Evolutionary conservation across 495 filamentous ascomycete genomes (phyloP).

Genomic region (Recurvomyces mirabilis): DNA sequence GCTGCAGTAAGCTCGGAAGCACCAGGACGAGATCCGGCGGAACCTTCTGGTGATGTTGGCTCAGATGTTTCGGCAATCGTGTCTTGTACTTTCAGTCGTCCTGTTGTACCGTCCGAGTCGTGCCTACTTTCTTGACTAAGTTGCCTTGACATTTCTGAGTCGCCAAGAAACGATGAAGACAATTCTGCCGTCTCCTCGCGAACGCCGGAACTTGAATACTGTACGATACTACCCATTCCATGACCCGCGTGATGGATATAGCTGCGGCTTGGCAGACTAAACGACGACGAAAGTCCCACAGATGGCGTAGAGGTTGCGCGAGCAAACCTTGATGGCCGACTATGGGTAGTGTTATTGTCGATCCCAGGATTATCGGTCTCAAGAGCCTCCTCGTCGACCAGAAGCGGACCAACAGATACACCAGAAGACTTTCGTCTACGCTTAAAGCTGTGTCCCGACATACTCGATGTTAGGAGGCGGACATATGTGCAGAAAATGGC

Average conservation of each 20-base stretch:
- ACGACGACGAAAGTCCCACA: slow-evolving; percentile 30
- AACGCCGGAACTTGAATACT: slow-evolving; percentile 63
- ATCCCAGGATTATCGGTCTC: background rate
- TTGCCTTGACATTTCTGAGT: slow-evolving; percentile 30
- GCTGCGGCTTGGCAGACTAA: slow-evolving; percentile 3
- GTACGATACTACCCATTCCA: slow-evolving; percentile 51
- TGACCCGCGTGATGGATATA: slow-evolving; percentile 67
- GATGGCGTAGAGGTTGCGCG: slow-evolving; percentile 17
- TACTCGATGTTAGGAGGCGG: no score
- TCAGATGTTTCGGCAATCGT: slow-evolving; percentile 52
- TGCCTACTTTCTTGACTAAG: slow-evolving; percentile 14
- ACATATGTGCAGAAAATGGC: no score
- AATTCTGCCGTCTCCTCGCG: slow-evolving; percentile 87
- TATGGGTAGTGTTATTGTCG: background rate
- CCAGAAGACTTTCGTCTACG: slow-evolving; percentile 6
- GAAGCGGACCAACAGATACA: background rate
- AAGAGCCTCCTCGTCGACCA: slow-evolving; percentile 3
- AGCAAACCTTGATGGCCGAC: background rate
- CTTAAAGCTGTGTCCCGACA: slow-evolving; percentile 13
- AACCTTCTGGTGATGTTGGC: slow-evolving; percentile 40
- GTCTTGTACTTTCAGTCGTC: slow-evolving; percentile 15
- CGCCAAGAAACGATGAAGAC: slow-evolving; percentile 72
- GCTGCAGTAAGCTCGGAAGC: slow-evolving; percentile 18
- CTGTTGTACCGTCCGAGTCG: slow-evolving; percentile 22
- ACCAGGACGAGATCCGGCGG: slow-evolving; percentile 28